Percentiles rank a stretch among this genome's conserved stretches.
Conservation (phyloP, 192 early-diverging fungal genomes). For the Backusella tarrabulga region DNA sequence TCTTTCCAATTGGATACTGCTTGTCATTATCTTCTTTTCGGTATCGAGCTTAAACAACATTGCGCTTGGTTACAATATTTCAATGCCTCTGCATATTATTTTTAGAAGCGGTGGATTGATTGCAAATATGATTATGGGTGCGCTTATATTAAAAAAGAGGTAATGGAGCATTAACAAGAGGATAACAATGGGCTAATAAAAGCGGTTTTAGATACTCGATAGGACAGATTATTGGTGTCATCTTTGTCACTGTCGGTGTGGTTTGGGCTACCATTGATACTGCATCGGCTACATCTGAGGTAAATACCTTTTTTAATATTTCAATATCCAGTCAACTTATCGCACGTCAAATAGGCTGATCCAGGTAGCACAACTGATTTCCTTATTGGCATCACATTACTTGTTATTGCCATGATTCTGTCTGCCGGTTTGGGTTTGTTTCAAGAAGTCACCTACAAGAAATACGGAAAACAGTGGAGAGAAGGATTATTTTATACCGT, state of each 20-base stretch:
- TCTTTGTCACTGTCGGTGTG: constrained; percentile 78
- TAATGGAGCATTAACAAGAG: constrained; percentile 17
- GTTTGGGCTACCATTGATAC: constrained; percentile 62
- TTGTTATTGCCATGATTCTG: constrained; percentile 70
- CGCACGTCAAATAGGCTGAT: background rate
- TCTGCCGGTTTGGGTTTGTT: constrained; percentile 80
- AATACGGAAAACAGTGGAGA: constrained; percentile 80
- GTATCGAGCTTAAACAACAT: constrained; percentile 83
- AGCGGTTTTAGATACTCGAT: constrained; percentile 39
- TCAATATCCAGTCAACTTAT: background rate
- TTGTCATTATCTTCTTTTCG: constrained; percentile 77
- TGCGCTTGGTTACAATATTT: constrained; percentile 75
- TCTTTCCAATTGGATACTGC: constrained; percentile 64
- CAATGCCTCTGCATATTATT: constrained; percentile 90
- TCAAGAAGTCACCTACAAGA: constrained; percentile 78
- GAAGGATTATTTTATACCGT: constrained; percentile 89
- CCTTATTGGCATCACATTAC: constrained; percentile 59
- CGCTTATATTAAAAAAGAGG: constrained; percentile 61
- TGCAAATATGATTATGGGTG: constrained; percentile 79
- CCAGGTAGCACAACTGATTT: constrained; percentile 16
- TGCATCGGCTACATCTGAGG: background rate
- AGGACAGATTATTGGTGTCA: constrained; percentile 56
- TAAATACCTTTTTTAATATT: background rate
- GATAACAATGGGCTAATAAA: background rate
- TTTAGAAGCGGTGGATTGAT: constrained; percentile 84